Conservation (phyloP, 768 basidiomycete genomes). For the Collybiopsis luxurians region DNA sequence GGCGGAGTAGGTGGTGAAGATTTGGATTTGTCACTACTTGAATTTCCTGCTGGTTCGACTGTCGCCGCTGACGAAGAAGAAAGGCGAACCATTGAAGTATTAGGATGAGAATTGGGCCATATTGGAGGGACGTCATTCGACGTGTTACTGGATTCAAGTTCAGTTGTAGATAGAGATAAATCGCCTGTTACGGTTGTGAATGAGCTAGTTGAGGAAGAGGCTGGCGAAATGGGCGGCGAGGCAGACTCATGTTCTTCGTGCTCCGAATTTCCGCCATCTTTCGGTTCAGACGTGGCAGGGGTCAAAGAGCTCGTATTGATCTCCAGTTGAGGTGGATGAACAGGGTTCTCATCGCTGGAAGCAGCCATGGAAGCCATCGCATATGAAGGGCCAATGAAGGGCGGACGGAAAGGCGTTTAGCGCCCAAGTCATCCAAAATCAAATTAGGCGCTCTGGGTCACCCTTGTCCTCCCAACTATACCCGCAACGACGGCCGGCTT, state of each 20-base stretch:
- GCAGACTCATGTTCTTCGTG: slow-evolving; percentile 5
- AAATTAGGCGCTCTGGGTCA: no score
- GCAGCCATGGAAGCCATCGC: background rate
- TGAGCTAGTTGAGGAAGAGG: slow-evolving; percentile 13
- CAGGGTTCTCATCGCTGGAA: background rate
- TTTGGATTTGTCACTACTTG: background rate
- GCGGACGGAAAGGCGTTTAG: background rate
- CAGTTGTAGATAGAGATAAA: background rate
- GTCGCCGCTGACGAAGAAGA: slow-evolving; percentile 10
- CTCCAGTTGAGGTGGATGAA: background rate
- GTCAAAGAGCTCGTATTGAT: background rate
- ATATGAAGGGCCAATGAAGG: no score
- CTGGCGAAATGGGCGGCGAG: slow-evolving; percentile 2
- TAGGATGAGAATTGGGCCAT: background rate
- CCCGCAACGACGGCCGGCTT: no score
- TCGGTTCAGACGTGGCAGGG: background rate
- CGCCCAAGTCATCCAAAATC: no score
- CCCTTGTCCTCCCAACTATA: no score
- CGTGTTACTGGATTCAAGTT: background rate
- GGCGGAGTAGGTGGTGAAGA: background rate
- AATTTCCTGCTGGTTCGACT: background rate
- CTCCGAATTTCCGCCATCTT: background rate
- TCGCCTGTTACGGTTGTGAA: slow-evolving; percentile 10
- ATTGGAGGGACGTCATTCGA: background rate
- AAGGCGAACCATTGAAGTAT: slow-evolving; percentile 17